phyloP scores from a whole-genome alignment of 2,329 filamentous ascomycete species.

The Ascosphaera apis region DNA sequence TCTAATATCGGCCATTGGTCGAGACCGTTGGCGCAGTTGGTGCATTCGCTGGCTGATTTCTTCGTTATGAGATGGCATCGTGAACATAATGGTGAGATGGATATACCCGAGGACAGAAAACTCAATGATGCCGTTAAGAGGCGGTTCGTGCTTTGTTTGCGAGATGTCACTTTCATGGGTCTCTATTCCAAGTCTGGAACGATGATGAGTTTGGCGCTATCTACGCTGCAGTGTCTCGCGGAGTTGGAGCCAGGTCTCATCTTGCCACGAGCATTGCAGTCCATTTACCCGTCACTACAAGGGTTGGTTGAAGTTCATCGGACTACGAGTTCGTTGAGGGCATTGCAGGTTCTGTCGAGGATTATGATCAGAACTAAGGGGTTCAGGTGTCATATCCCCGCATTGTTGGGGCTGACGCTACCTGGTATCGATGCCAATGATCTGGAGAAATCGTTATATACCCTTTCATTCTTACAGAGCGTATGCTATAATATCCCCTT shows the following conservation, averaged over 20 bases:
- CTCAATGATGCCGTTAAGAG: constrained; percentile 63
- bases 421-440: constrained; percentile 97
- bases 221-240: constrained; percentile 68
- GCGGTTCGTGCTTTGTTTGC: constrained; percentile 70
- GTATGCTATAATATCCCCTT: constrained; percentile 94
- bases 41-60: constrained; percentile 80
- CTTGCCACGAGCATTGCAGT: constrained; percentile 73
- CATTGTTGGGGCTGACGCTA: constrained; percentile 70
- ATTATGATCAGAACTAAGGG: constrained; percentile 83
- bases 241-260: constrained; percentile 83
- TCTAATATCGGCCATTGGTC: constrained; percentile 92
- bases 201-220: constrained; percentile 76
- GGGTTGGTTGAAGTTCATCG: constrained; percentile 92
- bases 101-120: constrained; percentile 54
- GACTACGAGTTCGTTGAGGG: constrained; percentile 78
- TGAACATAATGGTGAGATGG: constrained; percentile 78
- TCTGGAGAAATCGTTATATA: constrained; percentile 85
- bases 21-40: constrained; percentile 66
- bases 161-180: constrained; percentile 93
- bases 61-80: constrained; percentile 97
- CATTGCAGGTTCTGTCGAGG: constrained; percentile 75
- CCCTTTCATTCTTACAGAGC: constrained; percentile 81
- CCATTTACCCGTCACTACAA: constrained; percentile 92
- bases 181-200: constrained; percentile 90
- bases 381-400: constrained; percentile 90